A percentile compares a stretch with the other conserved stretches of the same genome.
Conservation (phyloP, 208 protist genomes). For the Crithidia expoeki region DNA sequence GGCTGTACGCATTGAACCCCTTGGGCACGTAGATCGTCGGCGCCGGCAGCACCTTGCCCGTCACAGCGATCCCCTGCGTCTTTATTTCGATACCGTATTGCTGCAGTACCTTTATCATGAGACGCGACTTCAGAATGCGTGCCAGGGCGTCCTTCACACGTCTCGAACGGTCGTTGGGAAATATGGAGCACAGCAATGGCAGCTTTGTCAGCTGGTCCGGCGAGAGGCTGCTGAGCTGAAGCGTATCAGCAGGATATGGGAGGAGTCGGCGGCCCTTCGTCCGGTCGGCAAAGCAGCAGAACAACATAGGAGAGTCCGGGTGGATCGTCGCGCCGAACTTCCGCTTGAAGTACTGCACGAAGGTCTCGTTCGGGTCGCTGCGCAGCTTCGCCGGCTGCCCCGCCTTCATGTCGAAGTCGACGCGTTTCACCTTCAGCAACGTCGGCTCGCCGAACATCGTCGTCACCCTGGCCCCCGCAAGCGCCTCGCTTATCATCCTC, state of each 20-base stretch:
- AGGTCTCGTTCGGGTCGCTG: slow-evolving; percentile 32
- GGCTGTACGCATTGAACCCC: slow-evolving; percentile 25
- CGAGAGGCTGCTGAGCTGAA: slow-evolving; percentile 39
- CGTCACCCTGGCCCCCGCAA: slow-evolving; percentile 25
- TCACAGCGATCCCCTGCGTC: slow-evolving; percentile 24
- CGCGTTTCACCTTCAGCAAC: slow-evolving; percentile 38
- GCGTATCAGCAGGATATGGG: slow-evolving; percentile 46
- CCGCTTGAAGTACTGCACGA: slow-evolving; percentile 48
- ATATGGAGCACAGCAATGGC: slow-evolving; percentile 60
- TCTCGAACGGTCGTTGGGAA: slow-evolving; percentile 42
- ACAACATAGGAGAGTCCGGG: slow-evolving; percentile 27
- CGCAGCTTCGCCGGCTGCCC: slow-evolving; percentile 21
- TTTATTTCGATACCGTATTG: slow-evolving; percentile 47
- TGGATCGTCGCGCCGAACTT: slow-evolving; percentile 37
- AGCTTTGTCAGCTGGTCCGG: slow-evolving; percentile 40
- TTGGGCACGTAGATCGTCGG: slow-evolving; percentile 50
- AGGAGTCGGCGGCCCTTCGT: slow-evolving; percentile 18
- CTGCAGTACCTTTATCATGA: slow-evolving; percentile 33
- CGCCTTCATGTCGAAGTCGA: slow-evolving; percentile 26
- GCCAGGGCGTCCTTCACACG: slow-evolving; percentile 23
- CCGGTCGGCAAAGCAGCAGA: slow-evolving; percentile 27
- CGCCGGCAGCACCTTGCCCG: slow-evolving; percentile 41
- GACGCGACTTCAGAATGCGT: slow-evolving; percentile 22
- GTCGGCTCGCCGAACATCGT: slow-evolving; percentile 25
- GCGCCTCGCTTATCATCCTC: slow-evolving; percentile 14